Base-by-base conservation (phyloP, 2,329 filamentous ascomycete species). In the Calonectria hongkongensis region DNA sequence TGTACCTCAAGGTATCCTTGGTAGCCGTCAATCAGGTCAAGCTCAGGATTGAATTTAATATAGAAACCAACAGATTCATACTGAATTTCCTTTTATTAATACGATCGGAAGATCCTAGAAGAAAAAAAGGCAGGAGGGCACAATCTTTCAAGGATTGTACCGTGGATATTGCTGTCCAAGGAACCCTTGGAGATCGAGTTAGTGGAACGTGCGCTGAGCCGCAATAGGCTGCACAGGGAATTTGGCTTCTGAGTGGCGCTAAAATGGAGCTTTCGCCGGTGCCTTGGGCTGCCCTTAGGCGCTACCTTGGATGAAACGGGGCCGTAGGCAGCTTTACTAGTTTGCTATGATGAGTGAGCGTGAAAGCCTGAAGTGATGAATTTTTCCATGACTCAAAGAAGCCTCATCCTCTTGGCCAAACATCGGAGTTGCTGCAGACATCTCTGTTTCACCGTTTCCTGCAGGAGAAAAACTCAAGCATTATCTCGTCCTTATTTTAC, bases 331-430 rank as follows among this genome's bases (percentile, higher is more conserved):
- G 30, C 30, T 58, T 64, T 77, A 45, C 33, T 77, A 74, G 75
- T 73, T 74, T 72, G 71, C 72, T 73, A 79, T 78, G 74, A 78
- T 75, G 74, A 79, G 74, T 66, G 63, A 68, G 68, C 76, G 75
- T 78, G 76, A 79, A 41, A 73, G 73, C 73, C 75, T 66, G 67
- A 62, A 58, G 72, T 70, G 78, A 79, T 79, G 75, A 79, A 80
- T 74, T 51, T 80, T 80, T 80, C 75, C 54, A 75, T 75, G 65
- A 67, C 72, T 73, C 76, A 77, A 79, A 74, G 72, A 71, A 76
- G 65, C 63, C 76, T 70, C 74, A 74, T 47, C 39, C 70, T 48
- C 39, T 60, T 62, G 56, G 51, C 73, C 71, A 74, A 66, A 73
- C 70, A 39, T 67, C 43, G 64, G 56, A 66, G 28, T 50, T 72